These are phyloP conservation scores for Amphibolis antarctica DNA, from an alignment of 106 monocot species.

Conservation along the genomic window DNA sequence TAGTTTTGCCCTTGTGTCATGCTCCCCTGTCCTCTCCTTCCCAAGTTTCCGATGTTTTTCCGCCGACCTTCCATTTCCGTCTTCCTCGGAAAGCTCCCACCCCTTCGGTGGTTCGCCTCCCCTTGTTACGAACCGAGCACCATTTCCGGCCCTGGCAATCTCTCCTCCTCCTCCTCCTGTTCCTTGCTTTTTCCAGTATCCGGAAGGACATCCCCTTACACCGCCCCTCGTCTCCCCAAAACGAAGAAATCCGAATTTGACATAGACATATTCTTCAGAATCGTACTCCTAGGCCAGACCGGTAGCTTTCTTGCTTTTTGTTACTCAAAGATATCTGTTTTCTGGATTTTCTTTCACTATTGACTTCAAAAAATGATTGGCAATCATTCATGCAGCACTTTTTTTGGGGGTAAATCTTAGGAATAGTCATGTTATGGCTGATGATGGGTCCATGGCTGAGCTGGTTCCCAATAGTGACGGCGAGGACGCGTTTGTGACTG, in stretches of 20 bases:
- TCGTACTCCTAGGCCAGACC: not conserved
- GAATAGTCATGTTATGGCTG: conserved; percentile 26
- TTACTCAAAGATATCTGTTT: not conserved
- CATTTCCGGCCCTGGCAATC: not conserved
- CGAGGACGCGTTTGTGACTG: conserved; percentile 28
- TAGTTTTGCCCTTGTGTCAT: too few relatives aligned
- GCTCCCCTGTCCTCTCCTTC: not conserved
- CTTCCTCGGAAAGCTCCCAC: not conserved
- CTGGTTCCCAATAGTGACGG: conserved; percentile 15
- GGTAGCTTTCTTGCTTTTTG: not conserved
- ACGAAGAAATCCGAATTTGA: not conserved
- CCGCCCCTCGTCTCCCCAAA: not conserved
- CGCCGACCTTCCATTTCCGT: not conserved
- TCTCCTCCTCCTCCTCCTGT: not conserved
- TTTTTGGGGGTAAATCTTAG: conserved; percentile 25
- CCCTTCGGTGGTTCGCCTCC: not conserved
- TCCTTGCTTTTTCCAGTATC: not conserved
- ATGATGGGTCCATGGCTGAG: conserved; percentile 34
- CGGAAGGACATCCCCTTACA: not conserved
- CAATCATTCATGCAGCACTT: conserved; percentile 23
- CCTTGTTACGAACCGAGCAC: not conserved
- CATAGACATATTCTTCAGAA: not conserved
- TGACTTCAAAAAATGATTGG: not conserved
- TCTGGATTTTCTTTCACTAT: not conserved
- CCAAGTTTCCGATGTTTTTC: not conserved